Evolutionary conservation across 2,329 filamentous ascomycete genomes (phyloP), one percentile per base, ranked within the genome.

Genomic region (Macrophomina tecta): DNA sequence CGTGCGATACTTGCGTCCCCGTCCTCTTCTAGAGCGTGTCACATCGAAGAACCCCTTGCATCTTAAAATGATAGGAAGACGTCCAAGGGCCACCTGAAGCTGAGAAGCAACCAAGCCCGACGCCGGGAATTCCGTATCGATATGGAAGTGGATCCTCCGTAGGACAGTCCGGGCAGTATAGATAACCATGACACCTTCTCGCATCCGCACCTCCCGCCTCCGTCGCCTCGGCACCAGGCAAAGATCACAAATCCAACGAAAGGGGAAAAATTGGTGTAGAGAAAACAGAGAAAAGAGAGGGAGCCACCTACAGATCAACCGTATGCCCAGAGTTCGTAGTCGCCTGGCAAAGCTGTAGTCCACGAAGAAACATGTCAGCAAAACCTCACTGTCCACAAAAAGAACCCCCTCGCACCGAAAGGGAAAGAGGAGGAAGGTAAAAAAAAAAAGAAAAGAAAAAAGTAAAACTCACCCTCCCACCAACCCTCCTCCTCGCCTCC

Each of bases 401-500:
- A 23, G 23, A 23, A 23, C 2, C 23, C 23, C 23, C 23, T 23
- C 23, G 23, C 23, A 23, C 23, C 23, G 23, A 23, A 23, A 23
- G 23, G 23, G 23, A 23, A 23, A 23, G 23, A 23, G 3, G 23
- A 23, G 23, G 23, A 23, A 23, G 23, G 23, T 2, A 3, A 23
- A 23, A 23, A 23, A 23, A 23, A 23, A 23, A 23, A 23, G 23
- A 23, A 23, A 23, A 23, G 3, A 18, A 23, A 23, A 23, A 23
- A 3, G 23, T 23, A 23, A 28, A 34, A 74, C 78, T 66, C 78
- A 91, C 82, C 38, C 90, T 84, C 1, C 90, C 90, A 11, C 90
- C 90, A 46, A 92, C 74, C 6, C 90, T 84, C 72, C 89, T 78
- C 16, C 90, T 83, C 8, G 86, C 91, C 75, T 93, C 90, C 18